Percentiles rank a stretch among this genome's conserved stretches.
phyloP scores from a whole-genome alignment of 371 early-diverging fungal species.

The Apophysomyces sp. region DNA sequence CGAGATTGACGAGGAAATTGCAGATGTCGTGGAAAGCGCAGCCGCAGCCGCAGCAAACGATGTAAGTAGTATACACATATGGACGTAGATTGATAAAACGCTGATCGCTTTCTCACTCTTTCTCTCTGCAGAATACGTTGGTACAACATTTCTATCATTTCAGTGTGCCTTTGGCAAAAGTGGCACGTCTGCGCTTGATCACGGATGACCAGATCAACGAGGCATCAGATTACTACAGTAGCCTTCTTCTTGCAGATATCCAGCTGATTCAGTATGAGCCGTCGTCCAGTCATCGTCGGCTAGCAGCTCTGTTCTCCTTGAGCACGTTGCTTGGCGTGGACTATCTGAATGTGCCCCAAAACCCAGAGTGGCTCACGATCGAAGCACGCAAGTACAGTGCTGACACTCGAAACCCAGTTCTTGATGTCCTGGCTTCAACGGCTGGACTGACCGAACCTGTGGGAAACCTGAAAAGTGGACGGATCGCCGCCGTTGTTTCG shows the following conservation, averaged over 20 bases:
- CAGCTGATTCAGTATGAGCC: constrained; percentile 21
- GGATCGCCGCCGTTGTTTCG: constrained; percentile 37
- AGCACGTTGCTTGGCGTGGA: constrained; percentile 30
- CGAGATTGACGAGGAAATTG: constrained; percentile 14
- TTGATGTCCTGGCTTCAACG: constrained; percentile 18
- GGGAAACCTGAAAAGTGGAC: constrained; percentile 37
- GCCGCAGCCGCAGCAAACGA: constrained; percentile 17
- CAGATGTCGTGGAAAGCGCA: constrained; percentile 18
- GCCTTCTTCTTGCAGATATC: constrained; percentile 6
- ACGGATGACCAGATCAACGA: constrained; percentile 4
- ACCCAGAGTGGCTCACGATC: constrained; percentile 6
- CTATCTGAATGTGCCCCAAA: constrained; percentile 15
- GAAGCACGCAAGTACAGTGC: constrained; percentile 23
- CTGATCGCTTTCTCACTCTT: not conserved
- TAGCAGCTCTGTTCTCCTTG: constrained; percentile 25
- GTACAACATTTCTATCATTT: constrained; percentile 39
- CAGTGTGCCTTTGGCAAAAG: constrained; percentile 22
- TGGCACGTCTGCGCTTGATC: constrained; percentile 16
- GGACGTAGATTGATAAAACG: not conserved
- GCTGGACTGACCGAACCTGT: constrained; percentile 25
- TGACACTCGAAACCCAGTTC: constrained; percentile 9
- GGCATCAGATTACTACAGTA: not conserved
- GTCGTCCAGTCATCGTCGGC: constrained; percentile 23
- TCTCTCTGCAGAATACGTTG: constrained; percentile 7
- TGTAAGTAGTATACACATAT: constrained; percentile 9